Evolutionary conservation across 108 stramenopile species (phyloP), one percentile per base, ranked within the genome.

Genomic region (Tribonema minus): DNA sequence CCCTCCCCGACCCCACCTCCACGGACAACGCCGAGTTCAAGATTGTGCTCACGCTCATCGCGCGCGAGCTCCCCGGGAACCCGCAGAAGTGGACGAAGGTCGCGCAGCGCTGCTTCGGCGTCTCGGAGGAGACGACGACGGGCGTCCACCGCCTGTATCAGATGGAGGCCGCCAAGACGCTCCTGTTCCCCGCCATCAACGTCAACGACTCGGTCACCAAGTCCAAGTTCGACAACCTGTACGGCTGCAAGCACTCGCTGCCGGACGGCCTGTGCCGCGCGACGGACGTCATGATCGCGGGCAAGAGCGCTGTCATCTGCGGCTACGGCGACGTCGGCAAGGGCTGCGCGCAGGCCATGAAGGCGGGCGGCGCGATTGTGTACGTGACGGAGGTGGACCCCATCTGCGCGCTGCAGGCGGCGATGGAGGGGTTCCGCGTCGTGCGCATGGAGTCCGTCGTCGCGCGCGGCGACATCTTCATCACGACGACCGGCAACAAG

Each of bases 131-230:
- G 89, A 99, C 98, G 87, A 99, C 98, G 89, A 99, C 96, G 64
- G 98, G 98, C 80, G 98, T 99, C 31, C 96, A 99, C 92, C 93
- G 98, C 87, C 92, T 99, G 9, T 98, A 98, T 91, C 88, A 90
- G 80, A 99, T 99, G 98, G 95, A 96, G 90, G 95, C 97, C 92
- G 87, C 85, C 72, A 92, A 92, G 78, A 87, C 89, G 67, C 95
- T 99, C 31, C 92, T 99, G 77, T 96, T 99, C 92, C 94, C 98
- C 36, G 95, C 95, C 84, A 97, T 99, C 92, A 99, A 99, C 85
- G 98, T 99, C 78, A 99, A 99, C 90, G 98, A 99, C 90, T 94
- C 92, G 36, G 98, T 99, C 70, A 99, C 98, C 90, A 99, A 99
- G 92, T 96, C 95, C 88, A 99, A 99, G 87, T 99, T 99, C 88